Conservation (phyloP, 2,329 filamentous ascomycete genomes). For the Neofusicoccum ribis region DNA sequence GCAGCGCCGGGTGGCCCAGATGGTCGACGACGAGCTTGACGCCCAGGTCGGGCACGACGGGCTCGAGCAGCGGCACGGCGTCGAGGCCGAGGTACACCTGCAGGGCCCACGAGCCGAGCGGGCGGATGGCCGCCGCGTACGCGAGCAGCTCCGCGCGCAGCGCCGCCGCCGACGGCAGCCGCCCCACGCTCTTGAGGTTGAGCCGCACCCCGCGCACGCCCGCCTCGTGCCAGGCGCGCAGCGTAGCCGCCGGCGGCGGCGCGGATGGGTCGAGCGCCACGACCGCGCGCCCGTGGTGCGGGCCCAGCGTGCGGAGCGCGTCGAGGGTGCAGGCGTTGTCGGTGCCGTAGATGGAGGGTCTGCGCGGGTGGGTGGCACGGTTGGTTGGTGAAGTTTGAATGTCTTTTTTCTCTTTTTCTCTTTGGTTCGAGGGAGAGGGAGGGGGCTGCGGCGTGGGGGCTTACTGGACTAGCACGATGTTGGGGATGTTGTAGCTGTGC, state of each 20-base stretch:
- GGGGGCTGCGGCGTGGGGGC: too few species aligned
- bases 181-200: conserved; percentile 58
- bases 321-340: conserved; percentile 62
- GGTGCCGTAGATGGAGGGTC: conserved; percentile 60
- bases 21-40: conserved; percentile 62
- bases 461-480: conserved; percentile 57
- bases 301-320: conserved; percentile 52
- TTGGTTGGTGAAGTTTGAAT: too few species aligned
- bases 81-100: conserved; percentile 60
- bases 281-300: conserved; percentile 54
- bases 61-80: conserved; percentile 51
- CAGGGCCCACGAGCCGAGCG: conserved; percentile 54
- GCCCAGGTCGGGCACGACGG: conserved; percentile 49
- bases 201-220: conserved; percentile 62
- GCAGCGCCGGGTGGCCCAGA: conserved; percentile 53
- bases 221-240: conserved; percentile 56
- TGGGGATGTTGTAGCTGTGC: conserved; percentile 50
- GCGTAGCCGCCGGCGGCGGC: conserved; percentile 27
- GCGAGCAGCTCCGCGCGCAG: conserved; percentile 45
- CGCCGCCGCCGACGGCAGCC: conserved; percentile 39
- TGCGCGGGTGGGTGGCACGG: too few species aligned
- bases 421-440: too few species aligned
- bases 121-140: conserved; percentile 54
- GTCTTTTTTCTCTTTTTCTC: too few species aligned
- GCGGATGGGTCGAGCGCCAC: conserved; percentile 55